Conservation (phyloP, 805 yeast species). For the Candida arabinofermentans region DNA sequence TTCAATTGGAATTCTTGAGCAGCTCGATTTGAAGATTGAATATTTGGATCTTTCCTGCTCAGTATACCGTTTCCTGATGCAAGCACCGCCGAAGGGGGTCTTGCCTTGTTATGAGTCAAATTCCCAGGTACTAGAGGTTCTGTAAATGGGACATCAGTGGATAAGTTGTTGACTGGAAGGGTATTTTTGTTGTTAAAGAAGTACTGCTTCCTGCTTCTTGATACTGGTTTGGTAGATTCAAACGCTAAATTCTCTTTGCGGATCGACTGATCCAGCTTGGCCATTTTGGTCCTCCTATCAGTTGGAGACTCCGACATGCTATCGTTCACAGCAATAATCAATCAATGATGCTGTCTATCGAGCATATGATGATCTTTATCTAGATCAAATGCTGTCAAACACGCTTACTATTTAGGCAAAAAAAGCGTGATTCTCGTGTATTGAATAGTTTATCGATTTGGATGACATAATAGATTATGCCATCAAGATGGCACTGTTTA, state of each 20-base stretch:
- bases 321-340: too few relatives aligned
- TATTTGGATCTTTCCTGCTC: conserved; percentile 16
- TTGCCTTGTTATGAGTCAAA: conserved; percentile 1
- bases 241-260: neutral
- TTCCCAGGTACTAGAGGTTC: conserved; percentile 9
- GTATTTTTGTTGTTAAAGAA: conserved; percentile 6
- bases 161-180: conserved; percentile 4
- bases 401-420: too few relatives aligned
- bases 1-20: conserved; percentile 17
- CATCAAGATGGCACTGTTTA: too few relatives aligned
- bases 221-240: neutral
- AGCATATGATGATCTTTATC: too few relatives aligned
- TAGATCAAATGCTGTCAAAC: too few relatives aligned
- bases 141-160: neutral
- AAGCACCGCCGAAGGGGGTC: neutral
- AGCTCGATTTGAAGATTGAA: conserved; percentile 8
- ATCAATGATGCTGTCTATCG: too few relatives aligned
- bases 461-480: too few relatives aligned
- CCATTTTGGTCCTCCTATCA: neutral
- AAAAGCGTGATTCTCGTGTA: too few relatives aligned
- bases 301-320: too few relatives aligned
- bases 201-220: conserved; percentile 5
- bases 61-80: conserved; percentile 1
- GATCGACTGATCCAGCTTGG: neutral
- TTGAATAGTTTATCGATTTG: too few relatives aligned